phyloP scores from a whole-genome alignment of 2,329 filamentous ascomycete species.

The Waltergamsia citrina region DNA sequence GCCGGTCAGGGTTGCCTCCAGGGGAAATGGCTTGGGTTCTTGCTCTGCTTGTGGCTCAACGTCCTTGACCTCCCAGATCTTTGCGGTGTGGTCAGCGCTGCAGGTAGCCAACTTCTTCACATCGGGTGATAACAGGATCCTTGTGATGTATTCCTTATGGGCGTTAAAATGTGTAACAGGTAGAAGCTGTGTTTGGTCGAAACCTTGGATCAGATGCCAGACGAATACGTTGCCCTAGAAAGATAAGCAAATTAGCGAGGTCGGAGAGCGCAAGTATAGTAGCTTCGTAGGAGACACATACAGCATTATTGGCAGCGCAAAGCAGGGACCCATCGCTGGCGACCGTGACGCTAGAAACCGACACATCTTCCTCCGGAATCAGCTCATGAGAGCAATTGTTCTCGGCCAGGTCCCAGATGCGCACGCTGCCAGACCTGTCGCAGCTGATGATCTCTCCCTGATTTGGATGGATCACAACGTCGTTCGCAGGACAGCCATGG shows the following conservation, averaged over 20 bases:
- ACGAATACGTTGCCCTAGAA: conserved; percentile 88
- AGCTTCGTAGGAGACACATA: conserved; percentile 27
- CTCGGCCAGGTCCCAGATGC: conserved; percentile 94
- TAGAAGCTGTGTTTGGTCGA: conserved; percentile 73
- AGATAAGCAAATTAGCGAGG: not conserved
- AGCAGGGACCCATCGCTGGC: conserved; percentile 89
- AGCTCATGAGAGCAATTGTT: conserved; percentile 95
- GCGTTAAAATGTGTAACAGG: conserved; percentile 85
- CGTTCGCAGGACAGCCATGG: conserved; percentile 83
- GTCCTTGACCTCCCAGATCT: conserved; percentile 87
- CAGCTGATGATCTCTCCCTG: conserved; percentile 97
- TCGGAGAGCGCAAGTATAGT: not conserved
- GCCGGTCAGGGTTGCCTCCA: conserved; percentile 79
- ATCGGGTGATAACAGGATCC: conserved; percentile 83
- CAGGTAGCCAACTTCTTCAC: conserved; percentile 92
- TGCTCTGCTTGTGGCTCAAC: conserved; percentile 39
- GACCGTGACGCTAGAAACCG: conserved; percentile 89
- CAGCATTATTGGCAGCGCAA: conserved; percentile 85
- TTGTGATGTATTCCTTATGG: conserved; percentile 87
- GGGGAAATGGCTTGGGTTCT: conserved; percentile 54
- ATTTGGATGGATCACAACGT: conserved; percentile 99
- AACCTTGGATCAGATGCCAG: conserved; percentile 82
- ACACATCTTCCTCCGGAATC: conserved; percentile 91
- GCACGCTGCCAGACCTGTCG: conserved; percentile 83
- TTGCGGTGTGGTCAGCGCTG: conserved; percentile 85